Conservation (phyloP, 2,329 filamentous ascomycete species). For the Myotisia sp. region DNA sequence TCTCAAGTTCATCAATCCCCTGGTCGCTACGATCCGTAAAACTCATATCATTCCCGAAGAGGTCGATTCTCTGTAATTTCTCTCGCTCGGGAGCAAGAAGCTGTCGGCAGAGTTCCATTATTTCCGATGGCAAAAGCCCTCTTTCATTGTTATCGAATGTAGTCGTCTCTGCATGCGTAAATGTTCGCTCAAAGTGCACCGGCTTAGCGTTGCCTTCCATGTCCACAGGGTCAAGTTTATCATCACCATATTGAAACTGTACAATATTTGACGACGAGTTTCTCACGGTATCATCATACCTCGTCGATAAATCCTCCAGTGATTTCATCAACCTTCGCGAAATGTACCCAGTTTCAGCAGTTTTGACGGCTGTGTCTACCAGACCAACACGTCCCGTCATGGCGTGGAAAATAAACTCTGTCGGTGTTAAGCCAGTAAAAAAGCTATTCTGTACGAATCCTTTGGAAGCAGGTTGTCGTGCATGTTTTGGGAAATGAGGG, state of each 20-base stretch:
- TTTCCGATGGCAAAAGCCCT: conserved; percentile 59
- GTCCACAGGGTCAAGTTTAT: conserved; percentile 87
- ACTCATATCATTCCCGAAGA: conserved; percentile 47
- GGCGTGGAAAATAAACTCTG: conserved; percentile 94
- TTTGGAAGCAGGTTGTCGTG: conserved; percentile 82
- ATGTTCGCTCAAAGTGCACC: conserved; percentile 83
- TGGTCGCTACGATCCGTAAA: conserved; percentile 58
- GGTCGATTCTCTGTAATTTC: conserved; percentile 47
- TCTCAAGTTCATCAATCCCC: conserved; percentile 62
- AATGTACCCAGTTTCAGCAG: conserved; percentile 98
- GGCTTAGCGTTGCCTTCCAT: conserved; percentile 93
- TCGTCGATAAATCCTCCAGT: conserved; percentile 79
- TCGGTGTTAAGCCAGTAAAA: conserved; percentile 77
- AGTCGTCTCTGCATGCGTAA: conserved; percentile 59
- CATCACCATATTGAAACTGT: conserved; percentile 94
- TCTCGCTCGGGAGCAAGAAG: conserved; percentile 54
- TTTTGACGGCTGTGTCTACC: conserved; percentile 97
- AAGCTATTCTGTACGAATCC: conserved; percentile 97
- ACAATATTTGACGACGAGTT: conserved; percentile 81
- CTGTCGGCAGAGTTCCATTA: conserved; percentile 52
- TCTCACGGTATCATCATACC: conserved; percentile 88
- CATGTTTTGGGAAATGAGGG: conserved; percentile 89
- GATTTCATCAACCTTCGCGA: conserved; percentile 96
- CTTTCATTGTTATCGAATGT: conserved; percentile 68
- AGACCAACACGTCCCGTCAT: conserved; percentile 97